Conservation (phyloP, 1,284 basidiomycete genomes). For the Afroboletus lepidellus region DNA sequence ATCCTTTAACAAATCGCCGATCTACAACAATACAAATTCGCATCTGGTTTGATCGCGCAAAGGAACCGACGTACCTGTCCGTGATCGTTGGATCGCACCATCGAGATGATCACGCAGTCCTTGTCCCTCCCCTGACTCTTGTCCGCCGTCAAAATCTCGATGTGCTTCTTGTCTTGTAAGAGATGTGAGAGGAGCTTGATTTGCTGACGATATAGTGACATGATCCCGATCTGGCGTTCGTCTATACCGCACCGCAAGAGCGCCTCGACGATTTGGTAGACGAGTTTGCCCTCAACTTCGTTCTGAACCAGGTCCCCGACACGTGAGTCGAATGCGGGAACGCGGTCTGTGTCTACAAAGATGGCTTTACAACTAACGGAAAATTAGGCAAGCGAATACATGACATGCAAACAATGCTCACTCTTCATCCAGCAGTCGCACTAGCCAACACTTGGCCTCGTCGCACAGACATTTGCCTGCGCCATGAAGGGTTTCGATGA, state of each 20-base stretch:
- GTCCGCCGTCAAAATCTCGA: constrained; percentile 95
- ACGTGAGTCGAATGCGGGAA: constrained; percentile 78
- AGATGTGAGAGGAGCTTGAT: constrained; percentile 78
- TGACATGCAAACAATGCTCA: constrained; percentile 31
- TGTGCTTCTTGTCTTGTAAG: constrained; percentile 47
- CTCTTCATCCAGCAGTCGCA: constrained; percentile 63
- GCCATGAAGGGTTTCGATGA: constrained; percentile 43
- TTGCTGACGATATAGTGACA: constrained; percentile 94
- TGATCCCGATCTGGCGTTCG: constrained; percentile 78
- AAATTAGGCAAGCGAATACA: not conserved
- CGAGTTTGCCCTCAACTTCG: constrained; percentile 68
- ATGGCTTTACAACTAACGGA: constrained; percentile 72
- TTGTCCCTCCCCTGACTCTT: constrained; percentile 96
- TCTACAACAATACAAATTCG: constrained; percentile 38
- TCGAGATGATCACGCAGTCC: constrained; percentile 89
- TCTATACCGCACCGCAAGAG: constrained; percentile 66
- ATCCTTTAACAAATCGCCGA: constrained; percentile 92
- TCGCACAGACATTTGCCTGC: constrained; percentile 30
- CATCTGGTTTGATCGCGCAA: no score
- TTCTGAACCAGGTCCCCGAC: constrained; percentile 91
- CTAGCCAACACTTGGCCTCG: constrained; percentile 66
- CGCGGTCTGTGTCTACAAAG: constrained; percentile 88
- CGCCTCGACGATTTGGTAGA: constrained; percentile 63
- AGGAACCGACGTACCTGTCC: constrained; percentile 54
- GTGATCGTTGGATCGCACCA: constrained; percentile 83